A percentile compares a stretch with the other conserved stretches of the same genome.
Conservation (phyloP, 225 moss, liverwort and hornwort genomes). For the Marchantia paleacea region DNA sequence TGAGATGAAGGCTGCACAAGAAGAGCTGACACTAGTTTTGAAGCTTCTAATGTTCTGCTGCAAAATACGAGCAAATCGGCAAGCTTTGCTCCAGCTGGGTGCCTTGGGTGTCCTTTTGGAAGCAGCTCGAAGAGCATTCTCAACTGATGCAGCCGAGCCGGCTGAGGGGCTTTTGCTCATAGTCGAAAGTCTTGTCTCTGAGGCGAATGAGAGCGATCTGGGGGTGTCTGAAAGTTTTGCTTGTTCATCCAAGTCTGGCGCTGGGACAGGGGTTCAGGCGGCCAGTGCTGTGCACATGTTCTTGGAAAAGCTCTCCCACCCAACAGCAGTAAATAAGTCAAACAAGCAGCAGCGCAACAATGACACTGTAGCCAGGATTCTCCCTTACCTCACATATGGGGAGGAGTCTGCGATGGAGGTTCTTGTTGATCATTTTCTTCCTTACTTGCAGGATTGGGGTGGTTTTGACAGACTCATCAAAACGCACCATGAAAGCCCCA, state of each 20-base stretch:
- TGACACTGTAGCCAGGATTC: conserved; percentile 95
- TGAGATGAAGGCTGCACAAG: conserved; percentile 90
- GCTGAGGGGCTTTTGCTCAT: conserved; percentile 98
- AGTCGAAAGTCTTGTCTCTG: conserved; percentile 95
- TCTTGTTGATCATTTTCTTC: conserved; percentile 87
- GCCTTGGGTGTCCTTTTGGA: conserved; percentile 86
- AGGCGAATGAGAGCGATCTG: conserved; percentile 96
- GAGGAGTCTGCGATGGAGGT: conserved; percentile 98
- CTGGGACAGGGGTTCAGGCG: conserved; percentile 86
- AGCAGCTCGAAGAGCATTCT: conserved; percentile 87
- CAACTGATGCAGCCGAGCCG: conserved; percentile 95
- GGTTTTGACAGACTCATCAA: conserved; percentile 84
- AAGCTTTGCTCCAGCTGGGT: conserved; percentile 76
- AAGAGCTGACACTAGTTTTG: conserved; percentile 89
- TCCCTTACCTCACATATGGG: conserved; percentile 94
- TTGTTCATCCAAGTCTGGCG: conserved; percentile 37
- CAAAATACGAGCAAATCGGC: conserved; percentile 92
- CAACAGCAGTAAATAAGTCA: conserved; percentile 60
- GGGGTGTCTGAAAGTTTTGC: conserved; percentile 49
- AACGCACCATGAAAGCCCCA: conserved; percentile 64
- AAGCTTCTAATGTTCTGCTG: conserved; percentile 99
- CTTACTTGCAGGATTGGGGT: conserved; percentile 89
- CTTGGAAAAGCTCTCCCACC: conserved; percentile 90
- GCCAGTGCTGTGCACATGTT: conserved; percentile 99
- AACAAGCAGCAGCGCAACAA: conserved; percentile 94